Conservation (phyloP, 495 filamentous ascomycete genomes). For the Talaromyces trachyspermus region DNA sequence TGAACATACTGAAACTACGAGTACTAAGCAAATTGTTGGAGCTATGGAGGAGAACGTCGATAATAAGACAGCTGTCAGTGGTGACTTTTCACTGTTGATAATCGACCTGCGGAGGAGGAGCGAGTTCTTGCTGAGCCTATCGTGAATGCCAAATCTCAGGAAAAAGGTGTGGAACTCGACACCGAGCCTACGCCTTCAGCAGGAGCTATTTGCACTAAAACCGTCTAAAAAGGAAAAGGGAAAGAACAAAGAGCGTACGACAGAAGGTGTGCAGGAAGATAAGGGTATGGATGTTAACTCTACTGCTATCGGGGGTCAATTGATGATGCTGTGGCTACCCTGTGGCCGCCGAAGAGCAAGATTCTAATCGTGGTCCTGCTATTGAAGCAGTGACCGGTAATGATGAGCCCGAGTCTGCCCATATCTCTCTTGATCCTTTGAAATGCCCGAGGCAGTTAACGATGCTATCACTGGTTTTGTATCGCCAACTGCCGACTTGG, state of each 20-base stretch:
- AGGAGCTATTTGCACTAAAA: conserved; percentile 74
- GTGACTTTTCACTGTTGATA: neutral
- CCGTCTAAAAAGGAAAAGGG: conserved; percentile 42
- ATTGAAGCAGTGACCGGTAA: neutral
- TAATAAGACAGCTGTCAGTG: neutral
- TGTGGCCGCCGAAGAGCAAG: neutral
- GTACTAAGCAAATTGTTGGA: neutral
- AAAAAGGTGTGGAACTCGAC: conserved; percentile 3
- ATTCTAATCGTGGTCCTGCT: neutral
- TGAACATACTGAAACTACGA: neutral
- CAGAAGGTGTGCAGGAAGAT: conserved; percentile 6
- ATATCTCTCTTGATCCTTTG: conserved; percentile 12
- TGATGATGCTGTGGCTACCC: neutral
- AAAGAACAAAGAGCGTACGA: conserved; percentile 13
- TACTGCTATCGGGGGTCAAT: neutral
- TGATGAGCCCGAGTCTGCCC: neutral
- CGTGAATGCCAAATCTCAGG: too few species aligned
- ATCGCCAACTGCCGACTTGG: neutral
- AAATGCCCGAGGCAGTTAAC: neutral
- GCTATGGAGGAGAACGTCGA: conserved; percentile 8
- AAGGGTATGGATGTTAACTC: neutral
- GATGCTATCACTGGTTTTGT: neutral
- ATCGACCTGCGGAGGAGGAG: neutral
- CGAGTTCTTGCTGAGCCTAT: neutral
- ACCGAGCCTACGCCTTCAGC: conserved; percentile 58